Evolutionary conservation across 257 asterid genomes (phyloP), one percentile per base, ranked within the genome.

Genomic region (Avicennia marina): DNA sequence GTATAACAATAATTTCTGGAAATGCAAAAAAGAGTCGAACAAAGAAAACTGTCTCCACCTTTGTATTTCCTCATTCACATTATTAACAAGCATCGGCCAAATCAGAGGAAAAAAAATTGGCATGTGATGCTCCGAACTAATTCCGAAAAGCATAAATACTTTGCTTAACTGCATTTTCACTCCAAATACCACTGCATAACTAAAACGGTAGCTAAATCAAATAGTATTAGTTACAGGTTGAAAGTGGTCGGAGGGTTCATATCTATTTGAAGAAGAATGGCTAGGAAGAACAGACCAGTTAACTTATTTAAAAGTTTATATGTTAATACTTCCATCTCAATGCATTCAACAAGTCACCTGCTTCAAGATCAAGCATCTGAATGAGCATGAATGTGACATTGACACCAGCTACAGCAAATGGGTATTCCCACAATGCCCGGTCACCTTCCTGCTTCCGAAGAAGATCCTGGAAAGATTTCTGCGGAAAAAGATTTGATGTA

Each of bases 311-410:
- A 15, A 41, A 65, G 9, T 38, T 7, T 56, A 18, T 27, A 51
- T 31, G 44, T 16, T 63, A 24, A 51, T 36, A 15, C 33, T 15
- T 29, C 45, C 17, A 53, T 52, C 61, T 55, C 65, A 52, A 51
- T 54, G 19, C 21, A 58, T 36, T 54, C 61, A 57, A 52, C n/a
- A 44, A 60, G 25, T 47, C 64, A 89, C 99, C 89, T 73, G 99
- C 96, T 84, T 86, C 99, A 61, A 89, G 87, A 75, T 93, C 99
- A 68, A 93, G 97, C 95, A 93, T 93, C 88, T 93, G 99, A 69
- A 89, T 93, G 58, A 93, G 89, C 99, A 93, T 93, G 76, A 89
- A 93, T 45, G 97, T 86, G 78, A 93, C 84, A 75, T 89, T 93
- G 64, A 93, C 99, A 54, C 97, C 99, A 62, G 97, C 99, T 50